Evolutionary conservation across 192 early-diverging fungal genomes (phyloP), one percentile per base, ranked within the genome.

Genomic region (Backusella luteola): DNA sequence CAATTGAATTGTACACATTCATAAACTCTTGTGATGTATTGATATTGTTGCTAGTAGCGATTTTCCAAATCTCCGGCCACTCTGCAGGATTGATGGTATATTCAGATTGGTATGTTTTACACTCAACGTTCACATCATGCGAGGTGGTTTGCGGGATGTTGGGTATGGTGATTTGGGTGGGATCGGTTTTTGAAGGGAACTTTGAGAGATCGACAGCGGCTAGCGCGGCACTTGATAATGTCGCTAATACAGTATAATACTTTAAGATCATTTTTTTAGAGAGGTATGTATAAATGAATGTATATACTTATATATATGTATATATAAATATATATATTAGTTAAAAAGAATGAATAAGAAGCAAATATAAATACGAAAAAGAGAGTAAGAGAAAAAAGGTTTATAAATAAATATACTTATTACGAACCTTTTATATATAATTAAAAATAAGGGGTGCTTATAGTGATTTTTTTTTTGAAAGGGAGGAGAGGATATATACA

Each of bases 1-100:
- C 81, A 69, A 86, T 84, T 35, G 84, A 82, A 52, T 86, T 84
- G 74, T 84, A 84, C 46, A 84, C 73, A 6, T 68, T 66, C 42
- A 69, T 69, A 78, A 86, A 84, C 32, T 86, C 79, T n/a, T 79
- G 69, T 15, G 76, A 77, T 63, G 80, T 80, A 69, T 81, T 81
- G 67, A 77, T 81, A 38, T 73, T 73, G 49, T 80, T 80, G 29
- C 67, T 49, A 19, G 76, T 77, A 38, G 80, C 80, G 63, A 76
- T 77, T 7, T 73, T 67, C 80, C 80, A 81, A n/a, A 70, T 74
- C 34, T 67, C 77, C 26, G 80, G 80, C 76, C 75, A 81, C 35
- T 77, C 76, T 29, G 23, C 44, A 38, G 49, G 44, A 39, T 76
- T 77, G 52, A 72, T 59, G 39, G 66, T 66, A 56, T 67, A 70